Conservation (phyloP, 768 basidiomycete species). For the Pulveroboletus sp. region DNA sequence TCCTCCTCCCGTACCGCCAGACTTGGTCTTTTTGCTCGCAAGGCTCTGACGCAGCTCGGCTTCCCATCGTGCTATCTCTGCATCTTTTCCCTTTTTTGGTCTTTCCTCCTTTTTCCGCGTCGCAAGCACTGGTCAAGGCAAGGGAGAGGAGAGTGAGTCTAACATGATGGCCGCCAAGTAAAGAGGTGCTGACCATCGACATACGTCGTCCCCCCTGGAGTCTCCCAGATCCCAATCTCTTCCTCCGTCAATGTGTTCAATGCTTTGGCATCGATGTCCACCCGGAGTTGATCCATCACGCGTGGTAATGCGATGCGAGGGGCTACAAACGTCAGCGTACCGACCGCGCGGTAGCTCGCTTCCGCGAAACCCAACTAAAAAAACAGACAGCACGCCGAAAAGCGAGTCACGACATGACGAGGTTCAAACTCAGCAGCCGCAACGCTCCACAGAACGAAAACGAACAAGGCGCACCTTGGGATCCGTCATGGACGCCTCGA, state of each 20-base stretch:
- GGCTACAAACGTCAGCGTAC: constrained; percentile 54
- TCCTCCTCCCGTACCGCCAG: constrained; percentile 26
- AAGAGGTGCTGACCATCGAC: constrained; percentile 58
- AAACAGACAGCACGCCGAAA: too few relatives aligned
- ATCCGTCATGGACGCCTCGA: constrained; percentile 43
- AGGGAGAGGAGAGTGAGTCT: too few relatives aligned
- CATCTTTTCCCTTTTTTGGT: constrained; percentile 74
- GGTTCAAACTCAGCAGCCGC: neutral
- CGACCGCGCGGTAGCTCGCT: constrained; percentile 70
- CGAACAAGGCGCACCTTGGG: constrained; percentile 37
- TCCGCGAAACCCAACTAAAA: constrained; percentile 51
- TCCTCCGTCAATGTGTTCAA: constrained; percentile 61
- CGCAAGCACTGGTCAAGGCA: constrained; percentile 48
- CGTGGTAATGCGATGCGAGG: constrained; percentile 63
- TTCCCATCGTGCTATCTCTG: constrained; percentile 93
- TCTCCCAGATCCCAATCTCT: constrained; percentile 82
- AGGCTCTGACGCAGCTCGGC: constrained; percentile 84
- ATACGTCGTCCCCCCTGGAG: constrained; percentile 75
- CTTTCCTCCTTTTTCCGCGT: constrained; percentile 48
- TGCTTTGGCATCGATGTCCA: constrained; percentile 57
- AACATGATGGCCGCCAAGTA: neutral
- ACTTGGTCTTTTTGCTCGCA: constrained; percentile 64
- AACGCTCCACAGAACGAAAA: neutral
- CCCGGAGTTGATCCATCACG: constrained; percentile 59
- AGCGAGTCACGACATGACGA: neutral